A percentile compares a stretch with the other conserved stretches of the same genome.
These are phyloP conservation scores for Inga oerstediana DNA, from an alignment of 306 rosid genomes.

Conservation along the genomic window DNA sequence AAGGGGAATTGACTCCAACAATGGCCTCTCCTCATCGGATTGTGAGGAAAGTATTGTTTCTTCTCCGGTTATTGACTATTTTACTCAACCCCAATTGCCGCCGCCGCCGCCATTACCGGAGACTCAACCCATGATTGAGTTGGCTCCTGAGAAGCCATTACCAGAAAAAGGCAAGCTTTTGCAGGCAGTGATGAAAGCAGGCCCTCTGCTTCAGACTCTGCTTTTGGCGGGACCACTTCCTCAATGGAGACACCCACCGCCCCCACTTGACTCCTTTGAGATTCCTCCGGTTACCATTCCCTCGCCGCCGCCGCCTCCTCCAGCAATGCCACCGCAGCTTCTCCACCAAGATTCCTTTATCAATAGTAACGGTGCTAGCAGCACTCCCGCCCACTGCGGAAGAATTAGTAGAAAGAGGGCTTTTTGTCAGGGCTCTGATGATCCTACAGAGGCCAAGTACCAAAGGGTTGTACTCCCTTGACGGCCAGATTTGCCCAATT, in stretches of 20 bases:
- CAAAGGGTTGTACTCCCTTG: constrained; percentile 76
- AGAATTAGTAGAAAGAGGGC: constrained; percentile 71
- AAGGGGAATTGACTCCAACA: constrained; percentile 76
- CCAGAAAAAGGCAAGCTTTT: constrained; percentile 98
- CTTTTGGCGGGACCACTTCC: constrained; percentile 97
- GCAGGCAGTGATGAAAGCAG: constrained; percentile 98
- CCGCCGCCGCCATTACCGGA: constrained; percentile 12
- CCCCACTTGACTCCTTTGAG: constrained; percentile 85
- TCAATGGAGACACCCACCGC: constrained; percentile 99
- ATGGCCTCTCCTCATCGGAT: constrained; percentile 81
- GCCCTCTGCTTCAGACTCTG: constrained; percentile 89
- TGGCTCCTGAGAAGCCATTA: constrained; percentile 64
- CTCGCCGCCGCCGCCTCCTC: constrained; percentile 39
- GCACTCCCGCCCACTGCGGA: constrained; percentile 53
- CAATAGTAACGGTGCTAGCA: constrained; percentile 28
- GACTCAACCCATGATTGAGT: constrained; percentile 46
- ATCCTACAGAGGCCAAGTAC: constrained; percentile 72
- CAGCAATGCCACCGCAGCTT: constrained; percentile 36
- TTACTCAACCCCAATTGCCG: constrained; percentile 48
- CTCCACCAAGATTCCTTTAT: constrained; percentile 58
- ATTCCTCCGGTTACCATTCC: constrained; percentile 92
- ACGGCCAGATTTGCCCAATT: constrained; percentile 28
- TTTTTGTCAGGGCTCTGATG: constrained; percentile 59
- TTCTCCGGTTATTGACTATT: constrained; percentile 69
- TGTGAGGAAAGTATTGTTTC: constrained; percentile 99